These are phyloP conservation scores for Alternaria dauci DNA, from an alignment of 2,329 filamentous ascomycete genomes.

Conservation along the genomic window DNA sequence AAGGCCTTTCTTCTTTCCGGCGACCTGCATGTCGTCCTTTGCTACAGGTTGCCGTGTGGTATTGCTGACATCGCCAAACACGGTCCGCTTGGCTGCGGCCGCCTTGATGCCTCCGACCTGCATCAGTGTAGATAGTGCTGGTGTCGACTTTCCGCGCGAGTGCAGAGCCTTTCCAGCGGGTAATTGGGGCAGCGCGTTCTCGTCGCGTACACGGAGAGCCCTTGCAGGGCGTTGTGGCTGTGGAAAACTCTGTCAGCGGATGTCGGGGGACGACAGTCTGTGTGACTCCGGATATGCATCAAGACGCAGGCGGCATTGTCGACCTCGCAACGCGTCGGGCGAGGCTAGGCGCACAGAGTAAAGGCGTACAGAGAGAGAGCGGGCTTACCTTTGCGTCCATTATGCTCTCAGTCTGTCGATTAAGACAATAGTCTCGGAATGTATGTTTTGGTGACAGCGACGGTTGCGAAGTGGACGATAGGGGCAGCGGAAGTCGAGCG, in stretches of 20 bases:
- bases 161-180: conserved; percentile 66
- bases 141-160: conserved; percentile 82
- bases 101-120: conserved; percentile 67
- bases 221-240: conserved; percentile 75
- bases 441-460: conserved; percentile 30
- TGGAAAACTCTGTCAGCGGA: conserved; percentile 30
- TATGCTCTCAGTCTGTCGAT: conserved; percentile 33
- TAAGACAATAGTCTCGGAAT: conserved; percentile 23
- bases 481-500: conserved; percentile 41
- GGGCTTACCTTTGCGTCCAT: conserved; percentile 58
- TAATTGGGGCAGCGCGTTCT: conserved; percentile 65
- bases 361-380: conserved; percentile 5
- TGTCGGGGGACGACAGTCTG: conserved; percentile 7
- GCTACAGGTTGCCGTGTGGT: conserved; percentile 54
- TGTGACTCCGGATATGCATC: conserved; percentile 8
- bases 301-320: conserved; percentile 7
- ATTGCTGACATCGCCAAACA: conserved; percentile 85
- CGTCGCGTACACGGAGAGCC: conserved; percentile 70
- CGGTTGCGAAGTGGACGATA: conserved; percentile 32
- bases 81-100: conserved; percentile 75
- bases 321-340: conserved; percentile 8
- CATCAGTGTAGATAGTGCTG: conserved; percentile 65
- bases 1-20: conserved; percentile 51
- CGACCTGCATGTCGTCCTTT: conserved; percentile 66
- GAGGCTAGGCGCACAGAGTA: neutral